These are phyloP conservation scores for Scedosporium minutisporum DNA, from an alignment of 2,329 filamentous ascomycete species.

Conservation along the genomic window DNA sequence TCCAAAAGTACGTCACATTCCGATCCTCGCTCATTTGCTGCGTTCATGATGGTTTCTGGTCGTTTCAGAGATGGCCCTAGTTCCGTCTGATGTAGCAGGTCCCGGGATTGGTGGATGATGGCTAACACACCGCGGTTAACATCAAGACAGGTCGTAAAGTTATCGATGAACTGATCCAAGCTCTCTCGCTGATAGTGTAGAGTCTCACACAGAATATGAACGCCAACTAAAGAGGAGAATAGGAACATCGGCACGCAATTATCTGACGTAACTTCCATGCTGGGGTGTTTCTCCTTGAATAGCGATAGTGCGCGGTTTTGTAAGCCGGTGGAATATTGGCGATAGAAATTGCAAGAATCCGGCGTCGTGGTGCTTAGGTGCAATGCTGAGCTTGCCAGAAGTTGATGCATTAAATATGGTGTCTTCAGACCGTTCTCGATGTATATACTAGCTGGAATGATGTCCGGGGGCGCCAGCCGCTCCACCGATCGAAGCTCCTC, in stretches of 20 bases:
- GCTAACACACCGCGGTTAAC: neutral
- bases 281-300: neutral
- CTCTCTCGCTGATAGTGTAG: neutral
- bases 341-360: neutral
- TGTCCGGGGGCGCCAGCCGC: neutral
- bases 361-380: neutral
- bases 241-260: neutral
- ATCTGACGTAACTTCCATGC: neutral
- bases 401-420: neutral
- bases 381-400: neutral
- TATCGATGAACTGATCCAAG: neutral
- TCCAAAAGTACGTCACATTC: neutral
- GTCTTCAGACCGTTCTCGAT: neutral
- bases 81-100: neutral
- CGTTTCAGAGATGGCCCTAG: neutral
- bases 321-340: neutral
- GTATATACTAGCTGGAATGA: neutral
- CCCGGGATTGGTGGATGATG: neutral
- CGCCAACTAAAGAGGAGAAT: neutral
- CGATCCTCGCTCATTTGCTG: neutral
- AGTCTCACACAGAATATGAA: neutral
- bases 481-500: neutral
- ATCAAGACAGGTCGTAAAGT: neutral
- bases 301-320: neutral
- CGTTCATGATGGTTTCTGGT: slow-evolving; percentile 8